A percentile compares a stretch with the other conserved stretches of the same genome.
phyloP scores from a whole-genome alignment of 495 filamentous ascomycete species.

The Pseudotulostoma volvatum region DNA sequence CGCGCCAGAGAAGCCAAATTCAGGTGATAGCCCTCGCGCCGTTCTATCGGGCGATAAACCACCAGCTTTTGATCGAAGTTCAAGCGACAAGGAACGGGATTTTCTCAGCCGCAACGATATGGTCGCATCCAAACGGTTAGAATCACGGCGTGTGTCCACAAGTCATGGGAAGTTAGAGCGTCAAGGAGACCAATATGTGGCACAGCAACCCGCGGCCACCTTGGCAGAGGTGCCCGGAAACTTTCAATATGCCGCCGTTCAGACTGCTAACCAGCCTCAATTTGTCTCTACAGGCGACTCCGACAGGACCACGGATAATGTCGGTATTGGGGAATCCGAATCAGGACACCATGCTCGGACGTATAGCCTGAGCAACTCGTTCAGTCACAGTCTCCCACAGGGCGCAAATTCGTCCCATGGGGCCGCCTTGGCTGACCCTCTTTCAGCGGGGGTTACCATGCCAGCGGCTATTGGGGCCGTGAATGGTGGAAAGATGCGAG shows the following conservation, averaged over 20 bases:
- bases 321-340: background rate
- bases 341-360: background rate
- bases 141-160: background rate
- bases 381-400: background rate
- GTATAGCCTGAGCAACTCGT: background rate
- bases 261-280: slow-evolving; percentile 1
- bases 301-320: background rate
- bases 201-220: slow-evolving; percentile 1
- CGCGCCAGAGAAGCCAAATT: background rate
- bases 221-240: background rate
- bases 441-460: too few relatives aligned
- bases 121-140: background rate
- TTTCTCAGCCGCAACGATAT: background rate
- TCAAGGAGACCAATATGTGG: background rate
- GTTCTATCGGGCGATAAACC: background rate
- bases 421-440: background rate
- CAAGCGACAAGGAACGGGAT: background rate
- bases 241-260: slow-evolving; percentile 5
- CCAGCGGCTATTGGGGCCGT: too few relatives aligned
- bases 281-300: background rate
- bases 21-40: background rate
- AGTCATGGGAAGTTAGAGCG: background rate
- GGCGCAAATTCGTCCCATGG: background rate
- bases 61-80: background rate
- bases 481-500: too few relatives aligned